Evolutionary conservation across 2,329 filamentous ascomycete species (phyloP).

Genomic region (Penicillium sp.): DNA sequence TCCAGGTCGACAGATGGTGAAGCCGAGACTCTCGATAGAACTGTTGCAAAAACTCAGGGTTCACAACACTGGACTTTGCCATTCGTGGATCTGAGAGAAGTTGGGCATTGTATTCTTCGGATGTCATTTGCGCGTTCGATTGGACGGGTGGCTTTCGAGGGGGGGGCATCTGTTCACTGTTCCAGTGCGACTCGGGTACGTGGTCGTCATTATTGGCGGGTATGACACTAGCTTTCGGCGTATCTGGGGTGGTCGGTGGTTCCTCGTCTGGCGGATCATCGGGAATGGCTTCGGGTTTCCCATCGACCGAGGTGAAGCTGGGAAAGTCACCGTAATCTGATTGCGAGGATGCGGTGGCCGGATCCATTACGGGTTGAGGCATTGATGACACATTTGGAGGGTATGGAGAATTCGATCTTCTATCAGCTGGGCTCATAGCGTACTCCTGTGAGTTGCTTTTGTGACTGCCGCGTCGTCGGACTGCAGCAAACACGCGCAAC

Average conservation of each 20-base stretch:
- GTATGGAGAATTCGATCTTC: background rate
- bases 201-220: background rate
- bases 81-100: slow-evolving; percentile 82
- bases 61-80: slow-evolving; percentile 84
- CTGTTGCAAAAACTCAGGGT: slow-evolving; percentile 90
- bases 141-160: slow-evolving; percentile 22
- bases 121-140: slow-evolving; percentile 61
- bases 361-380: background rate
- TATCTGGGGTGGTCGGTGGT: background rate
- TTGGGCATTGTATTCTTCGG: slow-evolving; percentile 88
- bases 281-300: background rate
- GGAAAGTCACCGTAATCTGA: slow-evolving; percentile 46
- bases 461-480: background rate
- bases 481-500: background rate
- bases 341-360: slow-evolving; percentile 21
- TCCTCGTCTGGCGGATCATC: background rate
- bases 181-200: background rate
- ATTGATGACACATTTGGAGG: background rate
- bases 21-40: slow-evolving; percentile 94
- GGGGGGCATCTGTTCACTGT: slow-evolving; percentile 3
- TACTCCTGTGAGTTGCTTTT: background rate
- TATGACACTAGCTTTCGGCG: background rate
- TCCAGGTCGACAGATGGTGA: slow-evolving; percentile 96
- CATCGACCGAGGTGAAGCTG: slow-evolving; percentile 28
- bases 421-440: background rate